Evolutionary conservation across 257 asterid genomes (phyloP).

Genomic region (Lithospermum erythrorhizon): DNA sequence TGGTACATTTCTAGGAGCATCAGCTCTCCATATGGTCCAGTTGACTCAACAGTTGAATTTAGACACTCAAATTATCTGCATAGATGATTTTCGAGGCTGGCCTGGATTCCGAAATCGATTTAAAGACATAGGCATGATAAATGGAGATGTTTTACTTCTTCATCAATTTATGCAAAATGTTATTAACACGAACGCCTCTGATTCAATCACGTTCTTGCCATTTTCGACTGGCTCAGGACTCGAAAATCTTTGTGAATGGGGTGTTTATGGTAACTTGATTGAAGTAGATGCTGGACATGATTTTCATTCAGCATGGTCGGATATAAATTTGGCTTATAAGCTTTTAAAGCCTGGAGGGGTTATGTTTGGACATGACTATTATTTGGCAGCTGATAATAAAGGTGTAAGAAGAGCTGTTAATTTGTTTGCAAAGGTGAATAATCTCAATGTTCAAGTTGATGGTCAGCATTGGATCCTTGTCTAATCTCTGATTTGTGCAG

Average conservation of each 20-base stretch:
- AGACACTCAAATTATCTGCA: slow-evolving; percentile 34
- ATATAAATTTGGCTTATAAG: slow-evolving; percentile 48
- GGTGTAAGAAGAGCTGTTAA: slow-evolving; percentile 54
- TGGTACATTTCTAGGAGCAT: slow-evolving; percentile 61
- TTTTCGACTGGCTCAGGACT: slow-evolving; percentile 53
- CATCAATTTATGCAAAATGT: slow-evolving; percentile 70
- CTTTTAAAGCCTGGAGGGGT: slow-evolving; percentile 41
- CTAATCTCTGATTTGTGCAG: neutral
- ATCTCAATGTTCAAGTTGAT: slow-evolving; percentile 27
- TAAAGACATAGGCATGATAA: slow-evolving; percentile 41
- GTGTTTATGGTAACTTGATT: slow-evolving; percentile 47
- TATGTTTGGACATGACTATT: slow-evolving; percentile 53
- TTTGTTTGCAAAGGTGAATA: slow-evolving; percentile 33
- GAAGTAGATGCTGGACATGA: slow-evolving; percentile 67
- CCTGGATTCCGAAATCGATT: slow-evolving; percentile 46
- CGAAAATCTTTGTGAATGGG: slow-evolving; percentile 56
- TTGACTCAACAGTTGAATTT: slow-evolving; percentile 34
- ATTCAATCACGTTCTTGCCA: slow-evolving; percentile 25
- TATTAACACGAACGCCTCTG: slow-evolving; percentile 26
- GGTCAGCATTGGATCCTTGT: slow-evolving; percentile 53
- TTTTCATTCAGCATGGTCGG: slow-evolving; percentile 64
- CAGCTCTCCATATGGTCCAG: slow-evolving; percentile 51
- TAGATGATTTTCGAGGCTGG: slow-evolving; percentile 78
- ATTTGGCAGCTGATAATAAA: slow-evolving; percentile 22
- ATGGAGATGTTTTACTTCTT: slow-evolving; percentile 42